Base-by-base conservation (phyloP, 2,329 filamentous ascomycete species). In the Talaromyces sp. region DNA sequence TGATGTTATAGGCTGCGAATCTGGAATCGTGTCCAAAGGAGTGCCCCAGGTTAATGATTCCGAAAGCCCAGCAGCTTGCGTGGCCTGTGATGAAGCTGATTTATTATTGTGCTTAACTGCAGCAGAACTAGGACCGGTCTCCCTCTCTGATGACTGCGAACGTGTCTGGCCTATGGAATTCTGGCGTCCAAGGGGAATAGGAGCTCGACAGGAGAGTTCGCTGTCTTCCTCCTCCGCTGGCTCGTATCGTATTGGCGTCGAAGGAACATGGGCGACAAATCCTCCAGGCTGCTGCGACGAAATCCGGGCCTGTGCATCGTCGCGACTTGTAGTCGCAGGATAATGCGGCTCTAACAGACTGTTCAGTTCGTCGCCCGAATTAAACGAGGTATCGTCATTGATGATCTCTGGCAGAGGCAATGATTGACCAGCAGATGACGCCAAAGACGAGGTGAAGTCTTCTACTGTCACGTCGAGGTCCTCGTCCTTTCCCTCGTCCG, bases 1-100 rank as follows among this genome's bases (percentile, higher is more conserved):
- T 66, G 50, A 8, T 6, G 30, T 23, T 2, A 8, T 28, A 5
- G 73, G 72, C 42, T 78, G 76, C 2, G 76, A 79, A 53, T 79
- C 75, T 23, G 75, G 75, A 27, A 79, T 74, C 14, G 74, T 72
- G 55, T 74, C 77, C 30, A 77, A 64, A 23, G 73, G 73, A 34
- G 70, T 75, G 14, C 70, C 70, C 36, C 74, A 70, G 14, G 70
- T 73, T 54, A 69, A 69, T 1, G 58, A 61, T 33, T 61, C 54
- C 8, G 51, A 30, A 31, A 4, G 27, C 5, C 12, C 12, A 18
- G 23, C 12, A 18, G 23, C 44, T 14, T 47, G 44, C 6, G 44
- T 47, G 23, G 16, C 18, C 7, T 47, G 44, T 4, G 44, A 47
- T 5, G 44, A 27, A 27, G 44, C 4, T 10, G 44, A 12, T 27